A percentile compares a stretch with the other conserved stretches of the same genome.
phyloP scores from a whole-genome alignment of 164 flowering plant species.

The Vitis rupestris region DNA sequence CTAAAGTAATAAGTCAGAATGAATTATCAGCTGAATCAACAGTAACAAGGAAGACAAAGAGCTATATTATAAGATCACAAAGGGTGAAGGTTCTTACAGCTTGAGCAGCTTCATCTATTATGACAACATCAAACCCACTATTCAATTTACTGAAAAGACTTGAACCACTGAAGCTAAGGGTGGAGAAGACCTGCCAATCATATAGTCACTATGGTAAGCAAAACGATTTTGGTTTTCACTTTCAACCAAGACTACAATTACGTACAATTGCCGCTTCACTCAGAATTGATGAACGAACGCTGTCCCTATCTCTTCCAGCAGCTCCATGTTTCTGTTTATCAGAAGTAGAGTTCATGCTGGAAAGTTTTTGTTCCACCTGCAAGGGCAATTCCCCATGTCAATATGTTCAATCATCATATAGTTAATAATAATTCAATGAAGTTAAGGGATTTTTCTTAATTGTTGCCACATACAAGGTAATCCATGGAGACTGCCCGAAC shows the following conservation, averaged over 20 bases:
- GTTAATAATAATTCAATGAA: background rate
- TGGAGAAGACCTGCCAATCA: conserved; percentile 83
- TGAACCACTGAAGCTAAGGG: conserved; percentile 96
- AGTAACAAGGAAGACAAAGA: background rate
- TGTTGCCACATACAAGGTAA: conserved; percentile 59
- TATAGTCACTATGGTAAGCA: background rate
- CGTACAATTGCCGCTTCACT: conserved; percentile 95
- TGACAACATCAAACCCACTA: conserved; percentile 89
- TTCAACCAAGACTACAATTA: conserved; percentile 2
- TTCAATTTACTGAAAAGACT: conserved; percentile 61
- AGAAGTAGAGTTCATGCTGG: conserved; percentile 41
- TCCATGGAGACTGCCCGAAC: conserved; percentile 87
- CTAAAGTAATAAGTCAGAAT: background rate
- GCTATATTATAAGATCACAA: background rate
- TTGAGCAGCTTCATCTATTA: conserved; percentile 99
- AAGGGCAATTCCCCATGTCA: conserved; percentile 12
- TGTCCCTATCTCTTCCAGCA: conserved; percentile 57
- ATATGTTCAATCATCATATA: background rate
- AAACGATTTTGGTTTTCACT: background rate
- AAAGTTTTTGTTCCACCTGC: conserved; percentile 82
- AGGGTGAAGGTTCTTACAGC: conserved; percentile 62
- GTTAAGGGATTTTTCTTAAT: background rate
- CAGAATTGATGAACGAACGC: conserved; percentile 72
- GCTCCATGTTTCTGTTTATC: conserved; percentile 63
- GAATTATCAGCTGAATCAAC: background rate